phyloP scores from a whole-genome alignment of 2,329 filamentous ascomycete species.

The Aspergillus oerlinghausenensis region DNA sequence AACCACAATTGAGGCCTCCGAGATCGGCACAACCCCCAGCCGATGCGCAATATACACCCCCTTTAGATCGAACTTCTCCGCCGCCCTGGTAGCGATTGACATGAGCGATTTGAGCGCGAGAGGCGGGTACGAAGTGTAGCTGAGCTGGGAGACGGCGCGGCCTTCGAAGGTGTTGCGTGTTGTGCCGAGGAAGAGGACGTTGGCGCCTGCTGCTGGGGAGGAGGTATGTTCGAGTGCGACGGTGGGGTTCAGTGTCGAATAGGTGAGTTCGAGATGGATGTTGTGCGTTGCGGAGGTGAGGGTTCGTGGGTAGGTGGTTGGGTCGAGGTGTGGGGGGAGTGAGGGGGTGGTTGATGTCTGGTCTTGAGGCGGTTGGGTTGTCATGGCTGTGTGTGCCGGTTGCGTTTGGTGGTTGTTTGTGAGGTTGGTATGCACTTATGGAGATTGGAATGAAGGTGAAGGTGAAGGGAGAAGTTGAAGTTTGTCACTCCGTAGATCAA shows the following conservation, averaged over 20 bases:
- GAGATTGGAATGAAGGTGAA: background rate
- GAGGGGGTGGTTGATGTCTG: background rate
- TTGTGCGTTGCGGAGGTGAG: slow-evolving; percentile 25
- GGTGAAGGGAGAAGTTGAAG: background rate
- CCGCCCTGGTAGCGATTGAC: slow-evolving; percentile 37
- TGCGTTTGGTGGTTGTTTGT: background rate
- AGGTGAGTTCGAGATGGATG: slow-evolving; percentile 42
- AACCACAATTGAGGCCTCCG: slow-evolving; percentile 90
- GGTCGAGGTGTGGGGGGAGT: slow-evolving; percentile 32
- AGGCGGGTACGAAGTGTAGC: slow-evolving; percentile 41
- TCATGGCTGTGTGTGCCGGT: background rate
- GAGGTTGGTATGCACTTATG: background rate
- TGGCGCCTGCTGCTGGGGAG: slow-evolving; percentile 42
- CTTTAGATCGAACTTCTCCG: slow-evolving; percentile 59
- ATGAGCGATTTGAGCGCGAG: slow-evolving; percentile 39
- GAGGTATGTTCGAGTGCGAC: slow-evolving; percentile 32
- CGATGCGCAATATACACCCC: slow-evolving; percentile 79
- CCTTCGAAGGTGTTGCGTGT: slow-evolving; percentile 42
- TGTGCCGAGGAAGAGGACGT: slow-evolving; percentile 44
- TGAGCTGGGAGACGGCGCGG: slow-evolving; percentile 40
- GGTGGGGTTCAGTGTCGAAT: slow-evolving; percentile 35
- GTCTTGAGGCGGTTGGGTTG: background rate
- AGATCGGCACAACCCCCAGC: slow-evolving; percentile 77
- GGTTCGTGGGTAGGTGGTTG: slow-evolving; percentile 38
- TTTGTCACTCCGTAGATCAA: background rate